These are phyloP conservation scores for Microbotryomycetes sp. DNA, from an alignment of 1,284 basidiomycete genomes.

Conservation along the genomic window DNA sequence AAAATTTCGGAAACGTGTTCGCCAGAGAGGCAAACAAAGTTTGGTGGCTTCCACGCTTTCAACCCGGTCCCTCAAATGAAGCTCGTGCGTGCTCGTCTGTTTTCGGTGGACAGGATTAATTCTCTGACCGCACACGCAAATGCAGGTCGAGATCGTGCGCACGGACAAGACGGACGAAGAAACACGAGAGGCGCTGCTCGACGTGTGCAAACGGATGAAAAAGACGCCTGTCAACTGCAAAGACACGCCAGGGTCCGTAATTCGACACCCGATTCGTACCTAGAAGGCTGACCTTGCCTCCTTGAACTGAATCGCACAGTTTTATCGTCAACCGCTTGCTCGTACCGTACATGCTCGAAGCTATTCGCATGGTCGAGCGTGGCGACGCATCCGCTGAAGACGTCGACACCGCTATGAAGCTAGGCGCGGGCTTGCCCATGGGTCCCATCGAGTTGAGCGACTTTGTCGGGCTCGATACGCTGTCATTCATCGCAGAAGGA, in stretches of 20 bases:
- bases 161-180: constrained; percentile 47
- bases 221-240: constrained; percentile 51
- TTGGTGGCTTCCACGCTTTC: constrained; percentile 50
- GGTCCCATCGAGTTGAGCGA: constrained; percentile 51
- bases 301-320: constrained; percentile 18
- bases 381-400: constrained; percentile 52
- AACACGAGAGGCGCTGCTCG: constrained; percentile 46
- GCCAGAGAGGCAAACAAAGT: constrained; percentile 40
- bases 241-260: constrained; percentile 47
- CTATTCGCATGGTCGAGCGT: constrained; percentile 52
- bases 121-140: neutral
- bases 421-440: constrained; percentile 47
- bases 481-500: constrained; percentile 47
- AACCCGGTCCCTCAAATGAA: constrained; percentile 50
- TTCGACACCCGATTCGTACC: neutral
- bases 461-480: constrained; percentile 30
- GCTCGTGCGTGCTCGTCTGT: constrained; percentile 37
- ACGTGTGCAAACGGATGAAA: constrained; percentile 48
- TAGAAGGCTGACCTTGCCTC: neutral
- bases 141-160: constrained; percentile 48
- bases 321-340: constrained; percentile 52
- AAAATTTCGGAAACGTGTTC: constrained; percentile 45
- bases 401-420: constrained; percentile 54
- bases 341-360: constrained; percentile 52
- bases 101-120: neutral